These are phyloP conservation scores for Rhizophagus clarus DNA, from an alignment of 192 early-diverging fungal genomes.

Conservation along the genomic window DNA sequence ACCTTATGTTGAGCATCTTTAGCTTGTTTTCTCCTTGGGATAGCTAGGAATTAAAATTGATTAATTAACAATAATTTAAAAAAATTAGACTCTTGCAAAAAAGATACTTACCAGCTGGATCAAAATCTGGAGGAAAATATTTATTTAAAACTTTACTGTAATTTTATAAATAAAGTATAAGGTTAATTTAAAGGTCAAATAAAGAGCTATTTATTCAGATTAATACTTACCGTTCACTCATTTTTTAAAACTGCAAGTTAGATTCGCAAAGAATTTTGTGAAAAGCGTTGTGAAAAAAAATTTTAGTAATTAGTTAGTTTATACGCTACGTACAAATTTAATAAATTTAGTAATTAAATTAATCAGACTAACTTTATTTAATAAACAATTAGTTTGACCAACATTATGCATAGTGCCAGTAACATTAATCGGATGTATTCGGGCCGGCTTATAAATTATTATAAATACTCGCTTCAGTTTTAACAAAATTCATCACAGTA, in stretches of 20 bases:
- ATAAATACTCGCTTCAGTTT: too few species aligned
- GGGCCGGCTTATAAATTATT: too few species aligned
- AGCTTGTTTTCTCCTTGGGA: slow-evolving; percentile 78
- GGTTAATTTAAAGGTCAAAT: background rate
- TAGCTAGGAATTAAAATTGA: slow-evolving; percentile 2
- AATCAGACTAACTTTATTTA: too few species aligned
- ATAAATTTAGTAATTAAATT: too few species aligned
- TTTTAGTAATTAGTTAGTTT: too few species aligned
- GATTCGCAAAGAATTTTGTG: too few species aligned
- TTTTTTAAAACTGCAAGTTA: background rate
- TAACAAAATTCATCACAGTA: background rate
- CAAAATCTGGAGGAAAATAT: slow-evolving; percentile 97
- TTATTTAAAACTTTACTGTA: slow-evolving; percentile 91
- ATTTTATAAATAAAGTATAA: background rate
- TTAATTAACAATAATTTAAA: too few species aligned
- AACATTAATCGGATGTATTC: too few species aligned
- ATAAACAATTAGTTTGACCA: too few species aligned
- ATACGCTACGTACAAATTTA: too few species aligned
- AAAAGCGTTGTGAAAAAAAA: background rate
- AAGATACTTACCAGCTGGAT: slow-evolving; percentile 54
- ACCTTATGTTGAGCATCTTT: slow-evolving; percentile 93
- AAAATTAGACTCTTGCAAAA: background rate
- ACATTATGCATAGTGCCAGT: too few species aligned
- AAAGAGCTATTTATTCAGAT: background rate
- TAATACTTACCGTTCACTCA: slow-evolving; percentile 8